phyloP scores from a whole-genome alignment of 2,329 filamentous ascomycete species.

The Colletotrichum siamense region DNA sequence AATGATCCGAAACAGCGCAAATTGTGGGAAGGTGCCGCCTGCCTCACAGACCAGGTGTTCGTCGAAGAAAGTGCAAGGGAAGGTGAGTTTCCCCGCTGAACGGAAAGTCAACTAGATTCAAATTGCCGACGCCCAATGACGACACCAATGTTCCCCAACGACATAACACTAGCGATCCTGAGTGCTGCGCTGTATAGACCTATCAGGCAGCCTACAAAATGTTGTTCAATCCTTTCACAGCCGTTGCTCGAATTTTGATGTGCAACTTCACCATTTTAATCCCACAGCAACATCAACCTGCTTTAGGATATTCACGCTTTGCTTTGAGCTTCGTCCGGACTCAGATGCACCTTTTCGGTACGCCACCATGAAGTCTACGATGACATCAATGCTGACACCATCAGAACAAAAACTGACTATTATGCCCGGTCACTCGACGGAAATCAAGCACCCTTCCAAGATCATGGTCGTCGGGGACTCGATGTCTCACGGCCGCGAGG shows the following conservation, averaged over 20 bases:
- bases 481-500: conserved; percentile 42
- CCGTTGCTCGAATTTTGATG: background rate
- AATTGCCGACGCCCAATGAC: background rate
- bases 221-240: background rate
- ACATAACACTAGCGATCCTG: background rate
- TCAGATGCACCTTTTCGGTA: background rate
- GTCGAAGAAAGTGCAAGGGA: background rate
- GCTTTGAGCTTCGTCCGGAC: background rate
- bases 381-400: background rate
- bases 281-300: background rate
- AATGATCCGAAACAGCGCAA: background rate
- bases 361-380: background rate
- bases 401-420: background rate
- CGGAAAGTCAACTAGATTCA: background rate
- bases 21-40: background rate
- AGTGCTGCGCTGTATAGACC: background rate
- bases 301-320: background rate
- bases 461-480: conserved; percentile 44
- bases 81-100: background rate
- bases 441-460: background rate
- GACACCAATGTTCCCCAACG: background rate
- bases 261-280: background rate
- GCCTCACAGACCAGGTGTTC: background rate
- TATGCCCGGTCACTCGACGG: background rate
- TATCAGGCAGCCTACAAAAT: background rate